These are phyloP conservation scores for Zizania palustris DNA, from an alignment of 202 grass and related monocot species.

Conservation along the genomic window DNA sequence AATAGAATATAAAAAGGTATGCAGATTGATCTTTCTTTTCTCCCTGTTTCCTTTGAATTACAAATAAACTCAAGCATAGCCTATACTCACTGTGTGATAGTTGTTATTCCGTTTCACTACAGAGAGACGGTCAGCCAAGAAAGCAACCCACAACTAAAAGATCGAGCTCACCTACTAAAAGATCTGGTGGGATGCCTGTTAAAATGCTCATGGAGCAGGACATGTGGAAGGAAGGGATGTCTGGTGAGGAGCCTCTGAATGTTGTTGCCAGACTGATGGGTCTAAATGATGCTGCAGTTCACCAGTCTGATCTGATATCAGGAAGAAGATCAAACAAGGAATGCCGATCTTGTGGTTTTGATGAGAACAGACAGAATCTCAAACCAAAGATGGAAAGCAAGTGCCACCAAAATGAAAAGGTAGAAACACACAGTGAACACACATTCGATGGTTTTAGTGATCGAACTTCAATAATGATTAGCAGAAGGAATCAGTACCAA, in stretches of 20 bases:
- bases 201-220: conserved; percentile 90
- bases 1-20: conserved; percentile 59
- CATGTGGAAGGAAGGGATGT: conserved; percentile 71
- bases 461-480: conserved; percentile 38
- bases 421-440: conserved; percentile 11
- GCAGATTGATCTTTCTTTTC: background rate
- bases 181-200: conserved; percentile 52
- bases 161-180: conserved; percentile 55
- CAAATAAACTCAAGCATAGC: background rate
- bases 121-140: conserved; percentile 53
- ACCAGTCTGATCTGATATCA: conserved; percentile 39
- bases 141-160: conserved; percentile 52
- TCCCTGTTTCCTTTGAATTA: background rate
- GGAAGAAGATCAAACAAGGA: conserved; percentile 35
- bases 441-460: conserved; percentile 40
- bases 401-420: conserved; percentile 42
- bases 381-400: conserved; percentile 50
- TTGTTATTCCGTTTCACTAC: conserved; percentile 19
- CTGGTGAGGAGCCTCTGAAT: conserved; percentile 62
- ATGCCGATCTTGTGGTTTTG: conserved; percentile 40
- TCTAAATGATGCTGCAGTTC: conserved; percentile 56
- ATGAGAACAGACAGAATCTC: conserved; percentile 35
- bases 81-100: background rate
- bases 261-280: conserved; percentile 95
- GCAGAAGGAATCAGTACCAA: conserved; percentile 5